Evolutionary conservation across 495 filamentous ascomycete species (phyloP), one percentile per base, ranked within the genome.

Genomic region (Talaromyces proteolyticus): DNA sequence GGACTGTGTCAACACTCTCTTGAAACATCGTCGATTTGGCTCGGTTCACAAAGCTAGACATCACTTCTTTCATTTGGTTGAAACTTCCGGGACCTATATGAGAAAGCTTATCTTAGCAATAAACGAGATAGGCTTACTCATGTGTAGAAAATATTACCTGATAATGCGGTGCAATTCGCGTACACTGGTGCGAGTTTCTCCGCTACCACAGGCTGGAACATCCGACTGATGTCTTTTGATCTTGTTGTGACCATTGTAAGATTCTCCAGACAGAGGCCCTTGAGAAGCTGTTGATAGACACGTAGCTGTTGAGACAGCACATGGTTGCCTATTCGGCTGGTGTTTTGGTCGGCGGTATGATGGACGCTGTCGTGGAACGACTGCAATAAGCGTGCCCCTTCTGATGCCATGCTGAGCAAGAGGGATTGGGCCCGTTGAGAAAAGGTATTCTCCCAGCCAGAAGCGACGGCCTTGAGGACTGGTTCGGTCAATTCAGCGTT

Each of bases 361-460:
- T 25, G 17, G 11, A 26, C 36, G 19, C 21, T 41, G n/a, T 46
- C 11, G 8, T 41, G 53, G 36, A 34, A 54, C 20, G n/a, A 24
- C 36, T 25, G 10, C 16, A 44, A 44, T 44, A 42, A 21, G 19
- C 29, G 18, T 18, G 20, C 36, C 22, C 49, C 43, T 48, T 21
- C 25, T 12, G 22, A 37, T 11, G 17, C 57, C 40, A 63, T 73
- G 37, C 21, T 50, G 16, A 53, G 42, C 34, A 75, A 44, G 49
- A 64, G 52, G 51, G 58, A 54, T 64, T 76, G 59, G 60, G 80
- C 18, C 44, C 63, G 57, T 57, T 58, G 52, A 61, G 56, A 68
- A 52, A 85, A 86, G 6, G 69, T 62, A 34, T 66, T 70, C 49
- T 85, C 81, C 82, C 83, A 85, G 41, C 68, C 66, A 10, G 59